These are phyloP conservation scores for Saccharomycopsis sp. DNA, from an alignment of 805 yeast species.

Conservation along the genomic window DNA sequence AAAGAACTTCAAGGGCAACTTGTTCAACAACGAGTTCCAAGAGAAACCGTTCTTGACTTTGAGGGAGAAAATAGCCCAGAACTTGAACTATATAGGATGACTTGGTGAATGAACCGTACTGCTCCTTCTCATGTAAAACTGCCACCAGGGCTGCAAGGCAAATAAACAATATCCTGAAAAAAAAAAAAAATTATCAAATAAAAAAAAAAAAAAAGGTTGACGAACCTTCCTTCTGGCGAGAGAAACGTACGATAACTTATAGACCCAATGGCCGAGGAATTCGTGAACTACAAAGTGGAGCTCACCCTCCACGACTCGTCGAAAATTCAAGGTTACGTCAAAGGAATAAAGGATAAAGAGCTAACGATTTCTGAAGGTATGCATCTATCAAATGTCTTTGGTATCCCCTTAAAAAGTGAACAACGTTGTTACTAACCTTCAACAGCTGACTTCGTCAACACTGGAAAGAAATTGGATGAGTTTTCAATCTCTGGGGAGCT, in stretches of 20 bases:
- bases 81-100: conserved; percentile 5
- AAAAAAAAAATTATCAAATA: no score
- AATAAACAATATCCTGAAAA: no score
- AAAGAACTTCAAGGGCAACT: conserved; percentile 46
- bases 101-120: no score
- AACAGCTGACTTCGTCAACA: conserved; percentile 14
- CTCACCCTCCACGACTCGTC: conserved; percentile 35
- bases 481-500: conserved; percentile 28
- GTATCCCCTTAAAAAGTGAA: neutral
- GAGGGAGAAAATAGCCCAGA: conserved; percentile 30
- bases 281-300: conserved; percentile 39
- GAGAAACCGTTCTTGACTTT: conserved; percentile 55
- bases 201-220: no score
- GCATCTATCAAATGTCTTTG: conserved; percentile 21
- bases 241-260: no score
- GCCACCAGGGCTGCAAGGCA: no score
- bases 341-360: conserved; percentile 33
- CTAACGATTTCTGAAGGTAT: conserved; percentile 33
- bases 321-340: conserved; percentile 33
- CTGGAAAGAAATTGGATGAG: conserved; percentile 16
- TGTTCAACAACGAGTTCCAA: conserved; percentile 47
- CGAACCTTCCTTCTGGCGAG: no score
- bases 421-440: neutral
- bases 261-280: conserved; percentile 26
- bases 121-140: no score